Conservation (phyloP, 2,329 filamentous ascomycete genomes). For the Colletotrichum chlorophyti region DNA sequence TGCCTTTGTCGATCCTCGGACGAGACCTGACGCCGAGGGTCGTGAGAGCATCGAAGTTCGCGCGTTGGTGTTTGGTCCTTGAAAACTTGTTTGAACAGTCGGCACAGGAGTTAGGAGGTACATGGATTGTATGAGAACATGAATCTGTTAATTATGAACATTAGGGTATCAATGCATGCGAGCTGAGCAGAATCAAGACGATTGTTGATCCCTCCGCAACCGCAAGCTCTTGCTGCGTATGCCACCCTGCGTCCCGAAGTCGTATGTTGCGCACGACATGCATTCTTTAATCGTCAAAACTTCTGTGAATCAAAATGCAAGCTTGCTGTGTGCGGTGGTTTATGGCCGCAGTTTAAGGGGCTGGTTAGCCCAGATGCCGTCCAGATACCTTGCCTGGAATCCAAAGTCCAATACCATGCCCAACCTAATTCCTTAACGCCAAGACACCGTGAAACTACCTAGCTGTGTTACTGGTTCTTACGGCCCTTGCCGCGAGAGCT, state of each 20-base stretch:
- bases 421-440: constrained; percentile 15
- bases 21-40: constrained; percentile 70
- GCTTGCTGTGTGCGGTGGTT: constrained; percentile 6
- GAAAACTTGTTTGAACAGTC: neutral
- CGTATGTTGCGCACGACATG: constrained; percentile 4
- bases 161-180: constrained; percentile 21
- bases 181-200: neutral
- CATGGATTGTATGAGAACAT: constrained; percentile 12
- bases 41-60: constrained; percentile 92
- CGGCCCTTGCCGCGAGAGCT: constrained; percentile 56
- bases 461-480: constrained; percentile 36
- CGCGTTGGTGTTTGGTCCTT: constrained; percentile 79
- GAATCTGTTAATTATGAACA: constrained; percentile 18
- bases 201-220: neutral
- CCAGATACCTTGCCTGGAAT: neutral
- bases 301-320: neutral
- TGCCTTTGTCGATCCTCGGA: constrained; percentile 80
- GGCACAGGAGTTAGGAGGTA: neutral
- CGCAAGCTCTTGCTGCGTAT: constrained; percentile 3
- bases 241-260: constrained; percentile 6
- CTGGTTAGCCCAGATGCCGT: neutral
- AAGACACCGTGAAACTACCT: constrained; percentile 11
- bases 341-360: constrained; percentile 1
- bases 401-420: neutral
- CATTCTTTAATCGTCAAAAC: constrained; percentile 5